Evolutionary conservation across 257 asterid species (phyloP).

Genomic region (Echites panduratus): DNA sequence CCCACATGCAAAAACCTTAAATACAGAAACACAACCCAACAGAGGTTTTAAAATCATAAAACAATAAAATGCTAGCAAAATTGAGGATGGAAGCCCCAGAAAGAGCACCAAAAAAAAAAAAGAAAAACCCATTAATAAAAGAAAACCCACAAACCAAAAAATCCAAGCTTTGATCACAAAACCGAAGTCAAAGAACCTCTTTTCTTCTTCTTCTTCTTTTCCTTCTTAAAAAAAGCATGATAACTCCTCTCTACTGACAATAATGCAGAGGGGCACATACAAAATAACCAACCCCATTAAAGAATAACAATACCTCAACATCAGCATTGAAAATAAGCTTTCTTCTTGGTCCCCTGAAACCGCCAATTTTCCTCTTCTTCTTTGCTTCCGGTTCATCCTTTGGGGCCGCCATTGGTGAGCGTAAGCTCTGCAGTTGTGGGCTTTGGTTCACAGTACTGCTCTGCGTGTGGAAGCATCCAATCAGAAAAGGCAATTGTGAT

Average conservation of each 20-base stretch:
- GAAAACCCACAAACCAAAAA: constrained; percentile 1
- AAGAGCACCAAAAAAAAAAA: constrained; percentile 3
- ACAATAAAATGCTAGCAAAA: constrained; percentile 23
- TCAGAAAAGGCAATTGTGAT: background rate
- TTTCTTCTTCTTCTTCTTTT: background rate
- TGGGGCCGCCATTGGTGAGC: constrained; percentile 29
- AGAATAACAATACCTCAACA: constrained; percentile 36
- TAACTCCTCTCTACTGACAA: background rate
- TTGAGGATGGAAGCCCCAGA: background rate
- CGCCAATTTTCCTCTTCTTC: constrained; percentile 11
- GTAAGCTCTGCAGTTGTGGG: background rate
- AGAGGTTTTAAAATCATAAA: background rate
- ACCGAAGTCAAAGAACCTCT: background rate
- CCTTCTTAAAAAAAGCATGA: background rate
- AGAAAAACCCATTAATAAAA: constrained; percentile 3
- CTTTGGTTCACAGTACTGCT: background rate
- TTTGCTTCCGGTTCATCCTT: background rate
- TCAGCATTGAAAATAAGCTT: constrained; percentile 22
- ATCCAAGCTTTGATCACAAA: background rate
- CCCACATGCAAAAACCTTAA: constrained; percentile 33
- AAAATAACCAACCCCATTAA: background rate
- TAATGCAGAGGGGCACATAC: background rate
- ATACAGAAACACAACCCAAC: background rate
- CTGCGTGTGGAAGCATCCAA: background rate
- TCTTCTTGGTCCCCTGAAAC: background rate